Percentiles rank a stretch among this genome's conserved stretches.
These are phyloP conservation scores for Pseudonectria buxi DNA, from an alignment of 2,329 filamentous ascomycete genomes.

Conservation along the genomic window DNA sequence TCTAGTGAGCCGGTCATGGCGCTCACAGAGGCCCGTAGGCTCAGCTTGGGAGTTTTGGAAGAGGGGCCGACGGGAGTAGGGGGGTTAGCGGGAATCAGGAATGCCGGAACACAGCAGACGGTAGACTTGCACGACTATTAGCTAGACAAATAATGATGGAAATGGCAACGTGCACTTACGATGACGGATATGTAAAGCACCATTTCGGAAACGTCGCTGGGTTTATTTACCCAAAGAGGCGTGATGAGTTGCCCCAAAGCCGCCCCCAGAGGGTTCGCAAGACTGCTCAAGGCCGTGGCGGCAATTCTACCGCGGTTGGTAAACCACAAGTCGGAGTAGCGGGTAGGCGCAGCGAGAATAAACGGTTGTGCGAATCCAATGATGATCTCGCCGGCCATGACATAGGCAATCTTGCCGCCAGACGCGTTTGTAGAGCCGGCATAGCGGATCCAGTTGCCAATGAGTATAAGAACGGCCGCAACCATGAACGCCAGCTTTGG, in stretches of 20 bases:
- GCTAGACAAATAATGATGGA: neutral
- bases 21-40: constrained; percentile 43
- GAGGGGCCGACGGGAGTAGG: constrained; percentile 72
- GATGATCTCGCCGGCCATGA: constrained; percentile 88
- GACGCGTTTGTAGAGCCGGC: constrained; percentile 52
- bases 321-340: constrained; percentile 95
- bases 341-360: constrained; percentile 78
- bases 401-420: constrained; percentile 62
- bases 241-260: constrained; percentile 83
- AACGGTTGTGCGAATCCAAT: constrained; percentile 89
- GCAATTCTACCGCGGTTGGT: constrained; percentile 74
- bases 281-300: constrained; percentile 75
- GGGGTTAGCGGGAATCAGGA: constrained; percentile 71
- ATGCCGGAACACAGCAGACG: constrained; percentile 60
- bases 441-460: constrained; percentile 90
- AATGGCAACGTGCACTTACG: constrained; percentile 43
- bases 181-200: constrained; percentile 82
- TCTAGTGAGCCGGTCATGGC: constrained; percentile 54
- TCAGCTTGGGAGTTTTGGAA: constrained; percentile 50
- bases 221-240: constrained; percentile 62
- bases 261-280: constrained; percentile 86
- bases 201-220: constrained; percentile 66
- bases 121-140: constrained; percentile 24
- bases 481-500: constrained; percentile 71
- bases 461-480: constrained; percentile 64